Evolutionary conservation across 225 moss, liverwort and hornwort species (phyloP).

Genomic region (Pseudisothecium myosuroides): DNA sequence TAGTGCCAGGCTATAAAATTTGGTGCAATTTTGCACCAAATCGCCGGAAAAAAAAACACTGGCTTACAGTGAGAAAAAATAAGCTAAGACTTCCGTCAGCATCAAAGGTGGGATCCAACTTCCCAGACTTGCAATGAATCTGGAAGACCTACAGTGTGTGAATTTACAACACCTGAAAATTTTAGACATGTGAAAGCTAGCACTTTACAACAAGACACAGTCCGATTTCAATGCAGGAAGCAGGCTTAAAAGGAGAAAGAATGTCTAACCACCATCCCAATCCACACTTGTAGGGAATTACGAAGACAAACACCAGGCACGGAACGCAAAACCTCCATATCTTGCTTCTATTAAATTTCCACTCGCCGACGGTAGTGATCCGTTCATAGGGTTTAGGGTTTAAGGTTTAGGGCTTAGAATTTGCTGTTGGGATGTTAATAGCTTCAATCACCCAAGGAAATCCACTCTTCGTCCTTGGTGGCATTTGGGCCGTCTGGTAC

Average conservation of each 20-base stretch:
- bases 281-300: background rate
- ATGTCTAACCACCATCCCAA: background rate
- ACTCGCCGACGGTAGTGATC: background rate
- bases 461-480: constrained; percentile 11
- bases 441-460: background rate
- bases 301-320: background rate
- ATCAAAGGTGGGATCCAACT: background rate
- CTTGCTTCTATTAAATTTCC: background rate
- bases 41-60: too few relatives aligned
- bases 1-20: too few relatives aligned
- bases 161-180: background rate
- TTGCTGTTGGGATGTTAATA: background rate
- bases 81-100: background rate
- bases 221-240: background rate
- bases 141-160: background rate
- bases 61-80: background rate
- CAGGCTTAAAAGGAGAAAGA: background rate
- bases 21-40: too few relatives aligned
- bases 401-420: too few relatives aligned
- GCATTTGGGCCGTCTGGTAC: background rate
- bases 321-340: background rate
- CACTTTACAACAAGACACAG: background rate
- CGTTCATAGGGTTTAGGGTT: background rate
- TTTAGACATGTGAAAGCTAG: background rate
- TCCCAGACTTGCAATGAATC: background rate